Evolutionary conservation across 2,329 filamentous ascomycete genomes (phyloP), one percentile per base, ranked within the genome.

Genomic region (Diaporthe citriasiana): DNA sequence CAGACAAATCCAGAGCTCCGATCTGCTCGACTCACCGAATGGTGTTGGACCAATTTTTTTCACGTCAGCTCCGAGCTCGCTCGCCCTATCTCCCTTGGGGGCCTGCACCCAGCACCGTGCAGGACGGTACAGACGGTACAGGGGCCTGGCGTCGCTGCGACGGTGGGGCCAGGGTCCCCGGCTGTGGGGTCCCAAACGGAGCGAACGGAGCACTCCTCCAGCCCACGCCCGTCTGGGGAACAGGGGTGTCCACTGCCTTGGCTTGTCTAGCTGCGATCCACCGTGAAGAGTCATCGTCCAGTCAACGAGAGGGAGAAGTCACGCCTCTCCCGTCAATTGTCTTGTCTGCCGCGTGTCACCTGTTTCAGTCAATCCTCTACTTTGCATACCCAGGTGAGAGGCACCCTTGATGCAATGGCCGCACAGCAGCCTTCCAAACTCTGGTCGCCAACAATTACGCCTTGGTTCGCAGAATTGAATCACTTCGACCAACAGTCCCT

Each of bases 21-120:
- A 63, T 60, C n/a, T 60, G 73, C 40, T 75, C 73, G 73, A 72
- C 73, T 73, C 70, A 71, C 47, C 73, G 70, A 73, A 74, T 74
- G 73, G 73, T 72, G 70, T 74, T 74, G 42, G 69, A 73, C 73
- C 73, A 74, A 73, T 73, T 75, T 75, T 73, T 75, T 73, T 60
- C 57, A 12, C 27, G 55, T 60, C 69, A 30, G 42, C 69, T 59
- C 69, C 69, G 69, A 70, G 50, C 38, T 45, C 66, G 66, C 50
- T 70, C 66, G 51, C 40, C 66, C 63, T 38, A 71, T 51, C 69
- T 71, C 56, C 45, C 25, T 63, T 30, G 45, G 35, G 47, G 30
- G 30, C 40, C 51, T 47, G 66, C 66, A 56, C 50, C 38, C n/a
- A n/a, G 50, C 50, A 56, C 50, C 25, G 33, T 40, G 38, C 38